These are phyloP conservation scores for Scedosporium dehoogii DNA, from an alignment of 2,329 filamentous ascomycete species.

Conservation along the genomic window DNA sequence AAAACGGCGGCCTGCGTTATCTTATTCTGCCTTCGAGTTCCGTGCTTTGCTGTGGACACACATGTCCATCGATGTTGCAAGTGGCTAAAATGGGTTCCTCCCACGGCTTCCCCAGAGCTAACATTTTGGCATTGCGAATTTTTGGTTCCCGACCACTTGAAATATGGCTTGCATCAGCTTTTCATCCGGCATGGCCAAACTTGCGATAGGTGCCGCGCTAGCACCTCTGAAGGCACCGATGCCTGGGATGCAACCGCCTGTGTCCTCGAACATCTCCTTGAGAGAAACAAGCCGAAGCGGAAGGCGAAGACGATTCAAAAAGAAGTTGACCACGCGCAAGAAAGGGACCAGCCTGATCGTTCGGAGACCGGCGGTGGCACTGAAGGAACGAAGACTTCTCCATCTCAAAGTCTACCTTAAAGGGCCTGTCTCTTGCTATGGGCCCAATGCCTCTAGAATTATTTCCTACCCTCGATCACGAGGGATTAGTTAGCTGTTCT, in stretches of 20 bases:
- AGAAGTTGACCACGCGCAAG: no score
- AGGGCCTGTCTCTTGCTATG: background rate
- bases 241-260: conserved; percentile 48
- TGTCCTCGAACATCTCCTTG: conserved; percentile 30
- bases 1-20: conserved; percentile 48
- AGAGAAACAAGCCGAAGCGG: conserved; percentile 10
- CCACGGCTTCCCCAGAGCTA: conserved; percentile 31
- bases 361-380: background rate
- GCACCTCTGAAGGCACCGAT: conserved; percentile 47
- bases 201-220: conserved; percentile 35
- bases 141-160: conserved; percentile 39
- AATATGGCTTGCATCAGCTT: conserved; percentile 45
- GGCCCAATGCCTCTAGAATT: background rate
- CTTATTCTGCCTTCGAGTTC: conserved; percentile 43
- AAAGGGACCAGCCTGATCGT: no score
- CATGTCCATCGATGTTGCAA: conserved; percentile 42
- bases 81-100: conserved; percentile 47
- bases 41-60: conserved; percentile 48
- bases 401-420: background rate
- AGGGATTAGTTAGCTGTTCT: background rate
- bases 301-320: background rate
- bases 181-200: conserved; percentile 42
- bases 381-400: background rate
- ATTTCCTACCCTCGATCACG: background rate
- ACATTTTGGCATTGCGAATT: conserved; percentile 44